Evolutionary conservation across 2,329 filamentous ascomycete species (phyloP), one percentile per base, ranked within the genome.

Genomic region (Fusarium ambrosium): DNA sequence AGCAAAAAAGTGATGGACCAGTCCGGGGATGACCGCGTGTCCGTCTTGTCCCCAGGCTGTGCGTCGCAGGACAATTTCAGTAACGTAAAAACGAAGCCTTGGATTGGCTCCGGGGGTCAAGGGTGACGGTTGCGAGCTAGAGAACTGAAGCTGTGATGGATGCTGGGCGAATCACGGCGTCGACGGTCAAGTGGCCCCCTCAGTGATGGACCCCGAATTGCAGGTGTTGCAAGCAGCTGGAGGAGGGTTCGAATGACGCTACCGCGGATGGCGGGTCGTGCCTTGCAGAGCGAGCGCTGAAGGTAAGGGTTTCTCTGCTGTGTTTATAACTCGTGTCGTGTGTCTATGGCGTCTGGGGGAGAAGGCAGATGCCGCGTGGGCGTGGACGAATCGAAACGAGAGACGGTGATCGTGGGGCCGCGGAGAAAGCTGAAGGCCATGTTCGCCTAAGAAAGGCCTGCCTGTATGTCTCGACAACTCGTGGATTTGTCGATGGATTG

Each of bases 51-150:
- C 64, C 73, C 73, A 75, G 70, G 48, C 60, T 66, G 73, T 70
- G 70, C 67, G 39, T 63, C 67, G 66, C 67, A 43, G 51, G 45
- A 56, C 75, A 69, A 71, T 79, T 76, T 72, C 66, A 70, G 71
- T 79, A 77, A 74, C 77, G 77, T 79, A 79, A 79, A 78, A 62
- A 62, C 58, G 62, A 79, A 73, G 64, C 60, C 69, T 72, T 72
- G 77, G 77, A 79, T 79, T 79, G 77, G 77, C 71, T 65, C 72
- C 45, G 66, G 58, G 45, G 71, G 67, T 70, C 73, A 75, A 71
- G 55, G 62, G 73, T 71, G 65, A 75, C 66, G 59, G 58, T 66
- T 70, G 72, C 39, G 37, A 68, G 66, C 70, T 72, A 24, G 68
- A 70, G 45, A 71, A 68, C 64, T 65, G 60, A 72, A 74, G 66